These are phyloP conservation scores for Casaregolazyma suthepensis DNA, from an alignment of 1,139 yeast species.

Conservation along the genomic window DNA sequence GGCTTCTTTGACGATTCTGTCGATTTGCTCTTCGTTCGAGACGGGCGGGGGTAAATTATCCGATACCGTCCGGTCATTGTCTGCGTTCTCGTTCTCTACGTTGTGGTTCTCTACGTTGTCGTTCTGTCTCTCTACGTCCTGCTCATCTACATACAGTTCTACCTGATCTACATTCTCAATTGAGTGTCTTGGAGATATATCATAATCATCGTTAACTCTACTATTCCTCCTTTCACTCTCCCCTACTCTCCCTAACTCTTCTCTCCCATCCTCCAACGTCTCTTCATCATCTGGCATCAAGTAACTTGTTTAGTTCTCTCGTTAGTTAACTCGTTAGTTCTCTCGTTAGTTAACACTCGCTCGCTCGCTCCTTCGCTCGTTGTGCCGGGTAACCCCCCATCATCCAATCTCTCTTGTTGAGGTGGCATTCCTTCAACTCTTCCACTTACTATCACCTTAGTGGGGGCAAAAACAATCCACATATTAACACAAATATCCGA, in stretches of 20 bases:
- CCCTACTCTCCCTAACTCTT: not conserved
- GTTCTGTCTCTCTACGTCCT: too few relatives aligned
- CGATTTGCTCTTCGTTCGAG: not conserved
- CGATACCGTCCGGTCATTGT: not conserved
- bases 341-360: too few relatives aligned
- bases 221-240: not conserved
- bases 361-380: too few relatives aligned
- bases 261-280: not conserved
- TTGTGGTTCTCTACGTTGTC: not conserved
- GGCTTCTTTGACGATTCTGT: slow-evolving; percentile 1
- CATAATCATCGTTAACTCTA: too few relatives aligned
- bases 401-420: not conserved
- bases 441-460: not conserved
- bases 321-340: too few relatives aligned
- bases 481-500: not conserved
- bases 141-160: not conserved
- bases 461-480: not conserved
- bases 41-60: not conserved
- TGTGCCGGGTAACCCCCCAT: not conserved
- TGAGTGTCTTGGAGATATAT: too few relatives aligned
- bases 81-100: too few relatives aligned
- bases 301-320: too few relatives aligned
- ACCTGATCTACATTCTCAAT: not conserved
- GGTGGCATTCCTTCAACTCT: not conserved
- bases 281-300: not conserved